phyloP scores from a whole-genome alignment of 139 green algal species.

The Micromonas commoda region DNA sequence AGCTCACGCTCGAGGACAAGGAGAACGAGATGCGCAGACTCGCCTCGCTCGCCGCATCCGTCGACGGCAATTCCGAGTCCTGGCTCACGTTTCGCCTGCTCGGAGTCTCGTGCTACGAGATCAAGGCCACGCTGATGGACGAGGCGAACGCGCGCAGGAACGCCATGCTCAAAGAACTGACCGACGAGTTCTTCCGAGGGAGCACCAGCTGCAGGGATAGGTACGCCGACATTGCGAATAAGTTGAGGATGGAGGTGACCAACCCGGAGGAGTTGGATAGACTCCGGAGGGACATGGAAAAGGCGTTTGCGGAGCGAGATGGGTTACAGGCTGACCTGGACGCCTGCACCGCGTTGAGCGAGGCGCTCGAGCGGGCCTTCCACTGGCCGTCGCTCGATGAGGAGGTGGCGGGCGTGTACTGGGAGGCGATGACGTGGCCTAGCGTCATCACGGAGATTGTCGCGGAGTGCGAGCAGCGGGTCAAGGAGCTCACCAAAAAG shows the following conservation, averaged over 20 bases:
- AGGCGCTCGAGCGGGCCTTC: slow-evolving; percentile 42
- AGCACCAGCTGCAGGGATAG: slow-evolving; percentile 17
- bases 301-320: too few species aligned
- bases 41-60: neutral
- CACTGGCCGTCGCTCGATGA: slow-evolving; percentile 37
- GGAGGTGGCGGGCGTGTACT: slow-evolving; percentile 49
- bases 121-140: slow-evolving; percentile 42
- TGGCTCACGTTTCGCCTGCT: slow-evolving; percentile 26
- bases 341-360: slow-evolving; percentile 25
- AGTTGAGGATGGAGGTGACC: slow-evolving; percentile 3
- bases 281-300: too few species aligned
- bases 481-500: slow-evolving; percentile 32
- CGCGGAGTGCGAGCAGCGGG: slow-evolving; percentile 21
- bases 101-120: slow-evolving; percentile 28
- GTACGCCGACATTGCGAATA: slow-evolving; percentile 19
- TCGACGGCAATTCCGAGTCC: neutral
- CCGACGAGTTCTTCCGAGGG: neutral
- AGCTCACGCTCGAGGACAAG: slow-evolving; percentile 54
- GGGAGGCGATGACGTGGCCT: slow-evolving; percentile 55
- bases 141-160: slow-evolving; percentile 11
- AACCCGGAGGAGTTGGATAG: slow-evolving; percentile 63
- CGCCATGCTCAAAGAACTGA: neutral
- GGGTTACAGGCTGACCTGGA: too few species aligned
- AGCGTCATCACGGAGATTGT: slow-evolving; percentile 41
- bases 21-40: slow-evolving; percentile 40